Evolutionary conservation across 345 rosid species (phyloP), one percentile per base, ranked within the genome.

Genomic region (Gossypium herbaceum): DNA sequence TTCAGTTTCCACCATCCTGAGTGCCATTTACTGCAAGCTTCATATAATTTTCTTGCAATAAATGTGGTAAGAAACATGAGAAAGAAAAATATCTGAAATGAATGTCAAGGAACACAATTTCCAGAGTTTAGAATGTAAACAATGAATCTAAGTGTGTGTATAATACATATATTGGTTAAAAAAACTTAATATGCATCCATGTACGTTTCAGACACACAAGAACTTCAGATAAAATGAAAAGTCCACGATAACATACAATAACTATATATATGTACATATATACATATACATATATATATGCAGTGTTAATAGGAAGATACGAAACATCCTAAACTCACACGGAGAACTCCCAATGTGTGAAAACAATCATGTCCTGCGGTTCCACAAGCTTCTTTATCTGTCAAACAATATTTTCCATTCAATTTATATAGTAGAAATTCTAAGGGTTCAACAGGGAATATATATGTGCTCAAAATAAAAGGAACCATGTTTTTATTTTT

Each of bases 301-400:
- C 41, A 34, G 41, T 65, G 63, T 45, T n/a, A 29, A 29, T 41
- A 24, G 41, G 79, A 89, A 66, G 97, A 94, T 92, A 94, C 97
- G 72, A 92, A 94, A 80, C 96, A 90, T 83, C 98, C 97, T 19
- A 92, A 81, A 73, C 97, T 94, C 83, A 92, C 91, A 1, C 97
- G 93, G 60, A 90, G 98, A 76, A 94, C 97, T 20, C 98, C 98
- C 64, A 85, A 52, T 0, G 89, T 89, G 47, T 80, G 87, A 20
- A 86, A 86, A 79, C 94, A 94, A 45, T 86, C 81, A 67, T 73
- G 66, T 78, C 97, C 97, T 12, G 65, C 80, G 62, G 58, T 73
- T 77, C 97, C 94, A 44, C 98, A 92, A 48, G 94, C 83, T 82
- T 83, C 85, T 3, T 84, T 47, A 81, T 85, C 98, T 94, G 91